phyloP scores from a whole-genome alignment of 2,329 filamentous ascomycete species.

The Cordyceps farinosa region DNA sequence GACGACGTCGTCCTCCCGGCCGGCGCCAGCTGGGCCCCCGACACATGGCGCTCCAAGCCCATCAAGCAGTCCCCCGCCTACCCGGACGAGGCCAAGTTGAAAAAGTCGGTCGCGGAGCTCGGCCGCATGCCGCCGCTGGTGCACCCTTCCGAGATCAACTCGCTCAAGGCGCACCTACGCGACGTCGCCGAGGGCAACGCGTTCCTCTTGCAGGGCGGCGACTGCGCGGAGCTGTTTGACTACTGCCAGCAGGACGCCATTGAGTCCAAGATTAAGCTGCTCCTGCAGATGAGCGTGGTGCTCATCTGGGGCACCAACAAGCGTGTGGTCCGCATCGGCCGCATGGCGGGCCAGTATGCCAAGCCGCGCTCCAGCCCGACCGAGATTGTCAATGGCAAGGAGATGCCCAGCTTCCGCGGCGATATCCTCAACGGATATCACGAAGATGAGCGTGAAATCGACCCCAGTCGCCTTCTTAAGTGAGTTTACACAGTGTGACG shows the following conservation, averaged over 20 bases:
- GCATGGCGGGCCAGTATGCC: conserved; percentile 96
- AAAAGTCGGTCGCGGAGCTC: conserved; percentile 61
- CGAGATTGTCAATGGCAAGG: conserved; percentile 73
- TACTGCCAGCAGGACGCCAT: conserved; percentile 90
- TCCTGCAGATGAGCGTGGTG: conserved; percentile 95
- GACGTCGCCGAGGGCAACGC: conserved; percentile 89
- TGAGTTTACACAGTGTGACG: conserved; percentile 31
- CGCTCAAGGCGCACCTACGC: conserved; percentile 71
- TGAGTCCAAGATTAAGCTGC: conserved; percentile 92
- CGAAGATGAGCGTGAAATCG: conserved; percentile 69
- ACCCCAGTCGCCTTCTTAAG: conserved; percentile 78
- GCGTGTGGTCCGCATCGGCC: conserved; percentile 87
- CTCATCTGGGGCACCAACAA: conserved; percentile 81
- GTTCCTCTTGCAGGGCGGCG: conserved; percentile 91
- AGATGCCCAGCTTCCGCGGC: conserved; percentile 86
- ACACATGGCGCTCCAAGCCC: conserved; percentile 73
- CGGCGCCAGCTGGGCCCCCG: conserved; percentile 49
- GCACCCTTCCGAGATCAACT: conserved; percentile 74
- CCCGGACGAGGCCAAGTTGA: conserved; percentile 56
- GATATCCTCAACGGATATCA: conserved; percentile 93
- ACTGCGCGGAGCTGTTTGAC: conserved; percentile 95
- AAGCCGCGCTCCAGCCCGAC: conserved; percentile 89
- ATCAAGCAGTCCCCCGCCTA: conserved; percentile 75
- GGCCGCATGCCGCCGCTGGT: conserved; percentile 71
- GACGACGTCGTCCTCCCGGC: not conserved